Conservation (phyloP, 192 early-diverging fungal species). For the Backusella tuberculispora region DNA sequence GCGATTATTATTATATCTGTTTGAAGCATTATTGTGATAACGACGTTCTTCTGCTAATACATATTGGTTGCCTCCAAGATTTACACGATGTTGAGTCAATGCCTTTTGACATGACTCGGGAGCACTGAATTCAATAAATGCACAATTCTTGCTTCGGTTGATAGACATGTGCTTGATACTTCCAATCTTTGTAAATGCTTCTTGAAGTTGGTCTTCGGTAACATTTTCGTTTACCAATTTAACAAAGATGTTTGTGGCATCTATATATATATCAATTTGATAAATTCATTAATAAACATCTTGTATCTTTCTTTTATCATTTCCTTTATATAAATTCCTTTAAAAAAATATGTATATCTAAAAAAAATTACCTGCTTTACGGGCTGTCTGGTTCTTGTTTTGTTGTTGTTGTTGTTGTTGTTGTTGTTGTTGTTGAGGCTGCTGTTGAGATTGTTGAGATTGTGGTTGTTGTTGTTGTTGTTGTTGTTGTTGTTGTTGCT, state of each 20-base stretch:
- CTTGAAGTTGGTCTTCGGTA: conserved; percentile 45
- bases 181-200: conserved; percentile 46
- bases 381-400: not conserved
- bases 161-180: conserved; percentile 30
- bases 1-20: conserved; percentile 4
- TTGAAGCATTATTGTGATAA: not conserved
- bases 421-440: not conserved
- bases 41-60: conserved; percentile 38
- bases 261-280: not conserved
- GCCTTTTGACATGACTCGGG: conserved; percentile 46
- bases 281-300: not conserved
- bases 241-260: conserved; percentile 38
- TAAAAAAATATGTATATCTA: not conserved
- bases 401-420: conserved; percentile 19
- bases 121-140: conserved; percentile 45
- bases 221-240: conserved; percentile 42
- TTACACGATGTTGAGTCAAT: conserved; percentile 36
- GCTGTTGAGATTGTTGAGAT: not conserved
- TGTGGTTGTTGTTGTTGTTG: not conserved
- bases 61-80: conserved; percentile 22
- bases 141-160: conserved; percentile 33
- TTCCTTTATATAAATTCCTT: no score
- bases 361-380: not conserved
- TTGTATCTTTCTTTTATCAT: not conserved
- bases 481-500: not conserved